Evolutionary conservation across 306 rosid genomes (phyloP).

Genomic region (Castanea mollissima): DNA sequence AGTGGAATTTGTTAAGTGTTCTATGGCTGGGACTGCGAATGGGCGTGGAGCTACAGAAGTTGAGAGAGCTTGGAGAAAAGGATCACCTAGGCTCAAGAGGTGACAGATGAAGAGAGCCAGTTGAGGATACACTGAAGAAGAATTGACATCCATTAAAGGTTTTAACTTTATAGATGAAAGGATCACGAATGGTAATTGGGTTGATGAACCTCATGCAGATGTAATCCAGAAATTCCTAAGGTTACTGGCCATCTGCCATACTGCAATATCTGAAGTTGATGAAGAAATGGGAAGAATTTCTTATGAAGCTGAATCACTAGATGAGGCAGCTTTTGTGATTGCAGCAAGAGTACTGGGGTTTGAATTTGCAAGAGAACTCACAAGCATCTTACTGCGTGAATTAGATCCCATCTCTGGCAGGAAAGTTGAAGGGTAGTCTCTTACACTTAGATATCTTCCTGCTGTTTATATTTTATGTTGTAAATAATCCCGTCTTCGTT

Average conservation of each 20-base stretch:
- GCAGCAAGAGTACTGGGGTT: constrained; percentile 39
- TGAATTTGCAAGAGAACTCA: constrained; percentile 75
- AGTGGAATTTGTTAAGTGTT: constrained; percentile 64
- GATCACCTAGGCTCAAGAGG: constrained; percentile 25
- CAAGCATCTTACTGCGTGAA: constrained; percentile 60
- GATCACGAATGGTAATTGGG: no score
- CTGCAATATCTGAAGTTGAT: constrained; percentile 28
- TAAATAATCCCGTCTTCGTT: background rate
- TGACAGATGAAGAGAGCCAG: constrained; percentile 23
- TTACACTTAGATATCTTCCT: background rate
- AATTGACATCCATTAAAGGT: background rate
- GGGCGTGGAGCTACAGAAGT: constrained; percentile 53
- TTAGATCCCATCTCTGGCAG: constrained; percentile 47
- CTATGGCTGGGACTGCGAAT: no score
- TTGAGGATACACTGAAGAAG: constrained; percentile 27
- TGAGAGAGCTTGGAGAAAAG: constrained; percentile 74
- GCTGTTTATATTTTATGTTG: background rate
- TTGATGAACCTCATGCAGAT: no score
- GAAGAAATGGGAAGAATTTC: constrained; percentile 67
- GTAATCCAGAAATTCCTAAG: no score
- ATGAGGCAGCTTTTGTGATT: constrained; percentile 93
- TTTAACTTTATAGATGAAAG: no score
- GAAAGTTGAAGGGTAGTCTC: constrained; percentile 18
- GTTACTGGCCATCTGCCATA: no score
- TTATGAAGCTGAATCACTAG: constrained; percentile 98